Base-by-base conservation (phyloP, 225 moss, liverwort and hornwort genomes). In the Rhytidiadelphus loreus region DNA sequence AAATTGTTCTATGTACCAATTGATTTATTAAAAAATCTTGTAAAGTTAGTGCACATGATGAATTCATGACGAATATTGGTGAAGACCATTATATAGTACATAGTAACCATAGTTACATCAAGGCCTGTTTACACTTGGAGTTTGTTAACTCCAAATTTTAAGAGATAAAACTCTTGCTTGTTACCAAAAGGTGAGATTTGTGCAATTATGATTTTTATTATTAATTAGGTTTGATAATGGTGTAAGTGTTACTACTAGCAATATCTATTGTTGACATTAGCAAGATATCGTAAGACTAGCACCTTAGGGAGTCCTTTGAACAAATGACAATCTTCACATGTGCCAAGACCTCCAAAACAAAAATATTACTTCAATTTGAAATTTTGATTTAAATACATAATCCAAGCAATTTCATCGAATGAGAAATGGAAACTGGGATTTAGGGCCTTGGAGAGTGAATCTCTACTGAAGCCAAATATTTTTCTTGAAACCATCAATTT, bases 81-180 rank as follows among this genome's bases (percentile, higher is more conserved):
- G 3, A 63, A 7, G 32, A 32, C 16, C 16, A 16, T 17, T 30
- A 63, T 16, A 61, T 61, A 14, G 61, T 61, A 29, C 14, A 29
- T 6, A 60, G 26, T 60, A 29, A 61, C 50, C 50, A 3, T 50
- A 50, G 50, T 50, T 50, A 50, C 50, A 50, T 50, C 12, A 50
- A 3, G 12, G 11, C 50, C 50, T 11, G 3, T 11, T 24, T 6
- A 28, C 28, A 72, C 43, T 26, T 43, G 6, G 1, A 71, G 43
- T 26, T 71, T 43, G 28, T 9, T 71, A 28, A 71, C 6, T 9
- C 41, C 10, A 71, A 43, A 16, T 71, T 71, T 71, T 26, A 25
- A 71, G n/a, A n/a, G n/a, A n/a, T n/a, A n/a, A n/a, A 44, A 25
- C 16, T 43, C 22, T 5, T 28, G 0, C 6, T 0, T 9, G 1